A percentile compares a stretch with the other conserved stretches of the same genome.
Evolutionary conservation across 169 alveolate species (phyloP).

Genomic region (Eimeria necatrix): DNA sequence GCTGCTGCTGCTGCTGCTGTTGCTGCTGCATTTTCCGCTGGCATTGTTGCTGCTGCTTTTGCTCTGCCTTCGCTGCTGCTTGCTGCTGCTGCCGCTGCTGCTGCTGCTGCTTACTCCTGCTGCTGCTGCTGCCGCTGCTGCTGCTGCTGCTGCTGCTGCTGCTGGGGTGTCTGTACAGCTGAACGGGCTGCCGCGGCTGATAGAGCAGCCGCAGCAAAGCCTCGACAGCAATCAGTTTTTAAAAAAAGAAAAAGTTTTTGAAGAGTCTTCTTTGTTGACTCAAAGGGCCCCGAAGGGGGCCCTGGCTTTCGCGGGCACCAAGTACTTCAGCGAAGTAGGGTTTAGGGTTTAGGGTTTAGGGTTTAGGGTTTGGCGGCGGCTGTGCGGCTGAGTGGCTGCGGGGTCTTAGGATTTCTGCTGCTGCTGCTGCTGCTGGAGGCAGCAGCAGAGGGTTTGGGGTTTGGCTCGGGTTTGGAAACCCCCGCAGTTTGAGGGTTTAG

Average conservation of each 20-base stretch:
- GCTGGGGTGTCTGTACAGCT: constrained; percentile 18
- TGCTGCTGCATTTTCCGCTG: too few species aligned
- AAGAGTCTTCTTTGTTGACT: background rate
- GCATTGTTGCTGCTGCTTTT: too few species aligned
- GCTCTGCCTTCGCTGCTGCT: background rate
- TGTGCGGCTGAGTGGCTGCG: too few species aligned
- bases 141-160: too few species aligned
- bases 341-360: constrained; percentile 7
- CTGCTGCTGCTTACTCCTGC: too few species aligned
- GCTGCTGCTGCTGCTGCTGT: too few species aligned
- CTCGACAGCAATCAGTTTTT: background rate
- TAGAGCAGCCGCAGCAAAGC: background rate
- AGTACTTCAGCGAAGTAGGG: constrained; percentile 9
- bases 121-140: too few species aligned
- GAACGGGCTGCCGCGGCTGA: background rate
- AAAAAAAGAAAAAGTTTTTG: background rate
- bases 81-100: too few species aligned
- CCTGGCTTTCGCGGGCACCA: background rate
- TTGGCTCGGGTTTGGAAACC: too few species aligned
- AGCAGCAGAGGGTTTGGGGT: too few species aligned
- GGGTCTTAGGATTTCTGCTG: too few species aligned
- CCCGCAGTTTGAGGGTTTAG: background rate
- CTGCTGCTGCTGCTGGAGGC: too few species aligned
- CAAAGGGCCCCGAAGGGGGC: background rate
- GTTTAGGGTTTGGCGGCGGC: background rate